Conservation (phyloP, 805 yeast species). For the Candida golubevii region DNA sequence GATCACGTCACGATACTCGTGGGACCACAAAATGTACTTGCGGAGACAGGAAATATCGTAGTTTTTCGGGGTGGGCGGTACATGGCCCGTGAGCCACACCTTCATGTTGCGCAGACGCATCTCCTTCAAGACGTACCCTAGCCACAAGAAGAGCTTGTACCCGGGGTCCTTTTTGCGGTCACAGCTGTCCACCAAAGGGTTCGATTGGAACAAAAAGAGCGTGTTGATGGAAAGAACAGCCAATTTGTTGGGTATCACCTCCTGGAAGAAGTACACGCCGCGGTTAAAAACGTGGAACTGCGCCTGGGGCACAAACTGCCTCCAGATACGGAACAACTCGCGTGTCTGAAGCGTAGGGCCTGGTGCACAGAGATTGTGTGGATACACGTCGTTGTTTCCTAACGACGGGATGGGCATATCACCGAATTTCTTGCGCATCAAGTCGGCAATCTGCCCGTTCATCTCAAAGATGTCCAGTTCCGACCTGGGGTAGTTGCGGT, state of each 20-base stretch:
- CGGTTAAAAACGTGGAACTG: slow-evolving; percentile 71
- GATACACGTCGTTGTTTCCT: slow-evolving; percentile 87
- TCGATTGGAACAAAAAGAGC: slow-evolving; percentile 65
- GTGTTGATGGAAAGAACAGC: slow-evolving; percentile 81
- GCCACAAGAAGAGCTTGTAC: slow-evolving; percentile 69
- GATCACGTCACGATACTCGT: slow-evolving; percentile 79
- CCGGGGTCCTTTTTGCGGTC: slow-evolving; percentile 74
- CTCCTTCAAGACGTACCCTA: slow-evolving; percentile 70
- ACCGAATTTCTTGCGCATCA: slow-evolving; percentile 52
- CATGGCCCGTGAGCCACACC: slow-evolving; percentile 87
- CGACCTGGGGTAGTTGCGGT: slow-evolving; percentile 67
- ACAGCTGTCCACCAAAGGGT: slow-evolving; percentile 82
- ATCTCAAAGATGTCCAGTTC: slow-evolving; percentile 66
- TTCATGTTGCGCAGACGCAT: slow-evolving; percentile 70
- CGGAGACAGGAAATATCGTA: slow-evolving; percentile 68
- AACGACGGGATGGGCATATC: slow-evolving; percentile 58
- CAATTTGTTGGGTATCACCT: slow-evolving; percentile 73
- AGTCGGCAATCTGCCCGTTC: slow-evolving; percentile 54
- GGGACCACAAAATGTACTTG: slow-evolving; percentile 74
- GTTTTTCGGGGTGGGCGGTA: slow-evolving; percentile 80
- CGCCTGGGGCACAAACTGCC: slow-evolving; percentile 65
- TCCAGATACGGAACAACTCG: slow-evolving; percentile 72
- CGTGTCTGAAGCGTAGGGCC: slow-evolving; percentile 89
- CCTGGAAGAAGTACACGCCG: slow-evolving; percentile 71
- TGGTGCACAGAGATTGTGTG: slow-evolving; percentile 78